phyloP scores from a whole-genome alignment of 768 basidiomycete genomes.

The Pleurotus eryngii region DNA sequence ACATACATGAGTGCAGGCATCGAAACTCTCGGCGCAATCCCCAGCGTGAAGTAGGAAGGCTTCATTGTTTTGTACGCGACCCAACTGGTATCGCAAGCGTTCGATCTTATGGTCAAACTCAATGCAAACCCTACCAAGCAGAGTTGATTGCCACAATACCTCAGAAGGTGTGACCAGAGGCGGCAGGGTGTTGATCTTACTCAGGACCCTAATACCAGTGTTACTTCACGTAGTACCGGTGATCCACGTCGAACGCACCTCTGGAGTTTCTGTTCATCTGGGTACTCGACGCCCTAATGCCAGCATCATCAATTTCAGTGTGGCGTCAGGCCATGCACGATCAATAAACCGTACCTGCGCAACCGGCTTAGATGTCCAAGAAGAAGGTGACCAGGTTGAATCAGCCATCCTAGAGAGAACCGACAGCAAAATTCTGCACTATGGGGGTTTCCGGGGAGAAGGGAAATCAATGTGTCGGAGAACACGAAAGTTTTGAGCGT shows the following conservation, averaged over 20 bases:
- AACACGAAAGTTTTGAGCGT: background rate
- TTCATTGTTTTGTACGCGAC: constrained; percentile 78
- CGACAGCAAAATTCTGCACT: background rate
- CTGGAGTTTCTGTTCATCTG: constrained; percentile 56
- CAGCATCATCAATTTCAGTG: background rate
- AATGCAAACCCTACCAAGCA: too few species aligned
- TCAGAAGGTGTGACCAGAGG: constrained; percentile 92
- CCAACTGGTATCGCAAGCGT: constrained; percentile 75
- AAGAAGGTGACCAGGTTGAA: constrained; percentile 62
- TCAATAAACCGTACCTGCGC: constrained; percentile 55
- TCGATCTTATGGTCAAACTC: constrained; percentile 53
- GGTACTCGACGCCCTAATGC: constrained; percentile 67
- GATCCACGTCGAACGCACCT: constrained; percentile 32
- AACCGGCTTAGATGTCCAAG: constrained; percentile 75
- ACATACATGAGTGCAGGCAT: constrained; percentile 82
- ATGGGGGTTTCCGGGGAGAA: background rate
- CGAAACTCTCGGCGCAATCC: constrained; percentile 96
- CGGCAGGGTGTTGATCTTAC: constrained; percentile 74
- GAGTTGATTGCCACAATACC: constrained; percentile 40
- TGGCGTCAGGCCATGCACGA: too few species aligned
- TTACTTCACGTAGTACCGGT: constrained; percentile 9
- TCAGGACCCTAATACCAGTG: constrained; percentile 54
- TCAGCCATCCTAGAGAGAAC: background rate
- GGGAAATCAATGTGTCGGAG: background rate
- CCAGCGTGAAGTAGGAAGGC: constrained; percentile 96